Evolutionary conservation across 2,329 filamentous ascomycete species (phyloP).

Genomic region (Colletotrichum sp.): DNA sequence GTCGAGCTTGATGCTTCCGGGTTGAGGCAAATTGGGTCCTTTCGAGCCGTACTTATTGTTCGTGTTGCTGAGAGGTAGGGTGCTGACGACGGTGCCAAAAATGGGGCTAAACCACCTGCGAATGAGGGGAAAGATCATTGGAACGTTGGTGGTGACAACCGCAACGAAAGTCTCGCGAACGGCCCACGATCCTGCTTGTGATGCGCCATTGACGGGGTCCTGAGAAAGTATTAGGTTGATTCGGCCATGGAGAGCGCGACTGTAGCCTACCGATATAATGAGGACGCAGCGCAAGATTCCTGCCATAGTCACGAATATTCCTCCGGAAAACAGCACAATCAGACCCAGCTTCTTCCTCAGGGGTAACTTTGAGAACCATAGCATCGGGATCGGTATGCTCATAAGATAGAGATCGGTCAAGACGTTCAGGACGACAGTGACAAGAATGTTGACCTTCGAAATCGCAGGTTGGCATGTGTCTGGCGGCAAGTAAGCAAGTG

Average conservation of each 20-base stretch:
- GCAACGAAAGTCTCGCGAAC: constrained; percentile 24
- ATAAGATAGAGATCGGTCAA: constrained; percentile 25
- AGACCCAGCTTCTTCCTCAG: constrained; percentile 36
- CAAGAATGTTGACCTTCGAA: constrained; percentile 21
- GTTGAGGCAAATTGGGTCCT: background rate
- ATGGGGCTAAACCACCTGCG: constrained; percentile 12
- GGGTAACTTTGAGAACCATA: constrained; percentile 29
- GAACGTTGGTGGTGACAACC: constrained; percentile 23
- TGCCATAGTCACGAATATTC: constrained; percentile 44
- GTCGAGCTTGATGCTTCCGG: constrained; percentile 11
- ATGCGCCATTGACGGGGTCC: constrained; percentile 16
- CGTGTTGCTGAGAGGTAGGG: background rate
- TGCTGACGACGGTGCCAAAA: background rate
- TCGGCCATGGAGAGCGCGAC: background rate
- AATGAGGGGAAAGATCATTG: constrained; percentile 15
- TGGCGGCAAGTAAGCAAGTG: constrained; percentile 39
- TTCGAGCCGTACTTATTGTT: constrained; percentile 2
- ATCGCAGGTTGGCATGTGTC: constrained; percentile 23
- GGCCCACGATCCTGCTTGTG: constrained; percentile 19
- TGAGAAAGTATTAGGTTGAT: background rate
- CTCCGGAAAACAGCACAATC: constrained; percentile 42
- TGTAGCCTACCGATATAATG: constrained; percentile 29
- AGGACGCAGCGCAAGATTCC: constrained; percentile 39
- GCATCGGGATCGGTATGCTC: constrained; percentile 25
- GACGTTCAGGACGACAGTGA: constrained; percentile 22